Base-by-base conservation (phyloP, 2,329 filamentous ascomycete genomes). In the Sclerotinia minor region DNA sequence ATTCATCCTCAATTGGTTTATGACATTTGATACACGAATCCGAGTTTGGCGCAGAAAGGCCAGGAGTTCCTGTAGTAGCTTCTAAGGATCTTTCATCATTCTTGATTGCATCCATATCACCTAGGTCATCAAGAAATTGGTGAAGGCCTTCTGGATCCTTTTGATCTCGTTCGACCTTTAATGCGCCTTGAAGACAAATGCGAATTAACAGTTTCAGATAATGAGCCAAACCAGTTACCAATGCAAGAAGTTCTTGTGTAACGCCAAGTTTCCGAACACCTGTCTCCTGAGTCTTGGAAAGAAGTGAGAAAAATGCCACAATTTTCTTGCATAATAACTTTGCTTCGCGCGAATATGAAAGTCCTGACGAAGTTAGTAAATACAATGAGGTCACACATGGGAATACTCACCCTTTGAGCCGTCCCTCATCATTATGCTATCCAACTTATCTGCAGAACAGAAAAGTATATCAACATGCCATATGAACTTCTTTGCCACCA, bases 301-400 rank as follows among this genome's bases (percentile, higher is more conserved):
- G 84, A 24, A 99, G 83, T 17, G 93, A 93, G 78, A 99, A 99
- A 82, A 99, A 99, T 35, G 94, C 92, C 7, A 99, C 95, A 66
- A 99, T 96, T 80, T 99, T 99, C 80, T 99, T 99, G 83, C 95
- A 99, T n/a, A 99, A 86, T 63, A 99, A 84, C 80, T 99, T 99
- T n/a, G 95, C 92, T 81, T 99, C 95, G 75, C 95, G 89, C 24
- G 91, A 91, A 77, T 98, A 99, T 13, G 93, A 92, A 70, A 99
- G 84, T 71, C 91, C 93, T 91, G 77, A 44, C 11, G 57, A 55
- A 17, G 54, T 74, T 67, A 72, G 68, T 15, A 44, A 63, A 29
- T 35, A 13, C 35, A 49, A 35, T 26, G 38, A 49, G 5, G 35
- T 11, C 17, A 11, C n/a, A 55, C 29, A 17, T 32, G 32, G 49